phyloP scores from a whole-genome alignment of 1,284 basidiomycete genomes.

The Hemileia vastatrix region DNA sequence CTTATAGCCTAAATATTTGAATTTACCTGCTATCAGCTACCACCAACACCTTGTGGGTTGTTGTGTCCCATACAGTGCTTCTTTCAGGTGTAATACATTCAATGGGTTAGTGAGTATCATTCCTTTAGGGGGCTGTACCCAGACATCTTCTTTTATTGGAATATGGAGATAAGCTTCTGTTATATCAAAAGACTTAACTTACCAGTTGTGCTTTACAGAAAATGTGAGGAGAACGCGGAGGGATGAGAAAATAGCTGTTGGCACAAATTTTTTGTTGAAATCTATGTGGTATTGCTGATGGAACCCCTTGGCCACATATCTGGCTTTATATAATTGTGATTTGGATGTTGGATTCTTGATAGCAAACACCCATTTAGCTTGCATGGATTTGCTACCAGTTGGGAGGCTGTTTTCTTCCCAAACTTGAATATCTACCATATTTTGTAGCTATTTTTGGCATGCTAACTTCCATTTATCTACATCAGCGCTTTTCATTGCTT shows the following conservation, averaged over 20 bases:
- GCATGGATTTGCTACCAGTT: not conserved
- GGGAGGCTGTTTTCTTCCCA: not conserved
- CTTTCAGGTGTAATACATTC: not conserved
- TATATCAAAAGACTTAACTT: not conserved
- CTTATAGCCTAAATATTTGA: not conserved
- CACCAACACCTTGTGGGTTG: not conserved
- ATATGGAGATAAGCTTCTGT: not conserved
- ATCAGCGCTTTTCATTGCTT: not conserved
- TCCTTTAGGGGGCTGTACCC: not conserved
- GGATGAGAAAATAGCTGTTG: not conserved
- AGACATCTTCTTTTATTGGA: slow-evolving; percentile 2
- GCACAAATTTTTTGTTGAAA: not conserved
- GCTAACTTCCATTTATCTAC: not conserved
- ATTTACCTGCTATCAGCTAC: not conserved
- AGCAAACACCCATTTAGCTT: not conserved
- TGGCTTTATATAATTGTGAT: not conserved
- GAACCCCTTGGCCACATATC: slow-evolving; percentile 1
- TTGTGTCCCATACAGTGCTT: not conserved
- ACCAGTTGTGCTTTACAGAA: not conserved
- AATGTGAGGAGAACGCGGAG: not conserved
- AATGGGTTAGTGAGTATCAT: not conserved
- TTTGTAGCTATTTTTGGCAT: not conserved
- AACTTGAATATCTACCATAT: not conserved
- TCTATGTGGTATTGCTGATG: not conserved
- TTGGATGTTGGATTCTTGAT: not conserved